phyloP scores from a whole-genome alignment of 768 basidiomycete genomes.

The Naganishia friedmannii region DNA sequence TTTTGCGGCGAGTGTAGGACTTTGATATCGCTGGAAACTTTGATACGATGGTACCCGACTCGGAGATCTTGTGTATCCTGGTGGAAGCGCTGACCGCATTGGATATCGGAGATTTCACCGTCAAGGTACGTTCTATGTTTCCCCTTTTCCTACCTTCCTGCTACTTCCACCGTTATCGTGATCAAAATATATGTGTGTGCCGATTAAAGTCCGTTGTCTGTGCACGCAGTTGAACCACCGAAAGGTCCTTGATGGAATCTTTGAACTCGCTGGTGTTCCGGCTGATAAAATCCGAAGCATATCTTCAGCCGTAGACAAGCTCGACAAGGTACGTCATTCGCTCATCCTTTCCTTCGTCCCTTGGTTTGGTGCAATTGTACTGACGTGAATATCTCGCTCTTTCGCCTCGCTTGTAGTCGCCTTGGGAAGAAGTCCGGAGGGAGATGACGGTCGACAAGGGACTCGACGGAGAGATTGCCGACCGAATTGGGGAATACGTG shows the following conservation, averaged over 20 bases:
- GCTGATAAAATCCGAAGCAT: slow-evolving; percentile 83
- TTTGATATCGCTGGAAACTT: slow-evolving; percentile 88
- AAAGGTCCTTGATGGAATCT: slow-evolving; percentile 94
- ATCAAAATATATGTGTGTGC: too few relatives aligned
- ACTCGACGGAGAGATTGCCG: slow-evolving; percentile 71
- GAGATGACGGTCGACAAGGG: slow-evolving; percentile 98
- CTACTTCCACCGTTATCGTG: too few relatives aligned
- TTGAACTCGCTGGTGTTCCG: slow-evolving; percentile 92
- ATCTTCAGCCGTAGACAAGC: slow-evolving; percentile 94
- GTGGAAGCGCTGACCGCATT: slow-evolving; percentile 76
- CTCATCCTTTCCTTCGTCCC: neutral
- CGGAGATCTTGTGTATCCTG: slow-evolving; percentile 77
- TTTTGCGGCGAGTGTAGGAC: slow-evolving; percentile 59
- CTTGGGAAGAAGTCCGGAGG: slow-evolving; percentile 87
- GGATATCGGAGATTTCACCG: slow-evolving; percentile 87
- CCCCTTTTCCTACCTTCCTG: neutral
- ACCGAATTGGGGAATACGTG: slow-evolving; percentile 95
- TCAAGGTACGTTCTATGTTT: slow-evolving; percentile 64
- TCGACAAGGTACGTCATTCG: slow-evolving; percentile 73
- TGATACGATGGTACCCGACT: slow-evolving; percentile 97
- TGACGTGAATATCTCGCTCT: slow-evolving; percentile 44
- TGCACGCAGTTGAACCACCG: slow-evolving; percentile 77
- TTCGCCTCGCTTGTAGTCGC: slow-evolving; percentile 53
- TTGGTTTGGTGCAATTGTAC: neutral
- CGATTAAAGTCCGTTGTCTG: neutral